A percentile compares a stretch with the other conserved stretches of the same genome.
Conservation (phyloP, 768 basidiomycete species). For the Pleurotus platypus region DNA sequence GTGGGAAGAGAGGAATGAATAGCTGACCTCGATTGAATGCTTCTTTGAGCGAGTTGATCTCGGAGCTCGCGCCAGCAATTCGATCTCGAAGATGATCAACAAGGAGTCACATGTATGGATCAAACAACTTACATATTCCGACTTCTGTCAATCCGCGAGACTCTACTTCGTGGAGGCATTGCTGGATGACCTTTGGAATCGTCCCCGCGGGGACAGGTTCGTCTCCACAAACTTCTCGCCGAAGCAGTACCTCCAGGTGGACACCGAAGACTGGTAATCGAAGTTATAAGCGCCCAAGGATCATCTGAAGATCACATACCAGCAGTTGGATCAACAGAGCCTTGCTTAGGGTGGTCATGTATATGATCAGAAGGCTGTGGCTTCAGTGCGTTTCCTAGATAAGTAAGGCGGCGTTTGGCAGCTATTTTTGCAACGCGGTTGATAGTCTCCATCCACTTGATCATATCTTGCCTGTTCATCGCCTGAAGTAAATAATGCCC, state of each 20-base stretch:
- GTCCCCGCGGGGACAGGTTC: conserved; percentile 47
- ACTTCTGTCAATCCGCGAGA: conserved; percentile 73
- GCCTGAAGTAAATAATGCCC: conserved; percentile 81
- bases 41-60: conserved; percentile 67
- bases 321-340: conserved; percentile 70
- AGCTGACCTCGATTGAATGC: conserved; percentile 67
- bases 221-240: conserved; percentile 54
- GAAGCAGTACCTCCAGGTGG: conserved; percentile 64
- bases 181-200: conserved; percentile 63
- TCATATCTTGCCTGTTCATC: conserved; percentile 64
- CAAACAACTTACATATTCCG: conserved; percentile 68
- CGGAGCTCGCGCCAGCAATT: conserved; percentile 71
- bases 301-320: conserved; percentile 39
- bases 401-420: conserved; percentile 77
- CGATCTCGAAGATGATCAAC: conserved; percentile 50
- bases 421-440: conserved; percentile 66
- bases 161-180: conserved; percentile 70
- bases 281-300: conserved; percentile 7
- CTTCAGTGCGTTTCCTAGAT: conserved; percentile 73
- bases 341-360: conserved; percentile 51
- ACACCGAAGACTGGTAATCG: conserved; percentile 63
- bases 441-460: conserved; percentile 75
- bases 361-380: conserved; percentile 73
- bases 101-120: neutral
- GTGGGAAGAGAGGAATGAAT: neutral